A percentile compares a stretch with the other conserved stretches of the same genome.
Conservation (phyloP, 108 stramenopile genomes). For the Stephanodiscus triporus region DNA sequence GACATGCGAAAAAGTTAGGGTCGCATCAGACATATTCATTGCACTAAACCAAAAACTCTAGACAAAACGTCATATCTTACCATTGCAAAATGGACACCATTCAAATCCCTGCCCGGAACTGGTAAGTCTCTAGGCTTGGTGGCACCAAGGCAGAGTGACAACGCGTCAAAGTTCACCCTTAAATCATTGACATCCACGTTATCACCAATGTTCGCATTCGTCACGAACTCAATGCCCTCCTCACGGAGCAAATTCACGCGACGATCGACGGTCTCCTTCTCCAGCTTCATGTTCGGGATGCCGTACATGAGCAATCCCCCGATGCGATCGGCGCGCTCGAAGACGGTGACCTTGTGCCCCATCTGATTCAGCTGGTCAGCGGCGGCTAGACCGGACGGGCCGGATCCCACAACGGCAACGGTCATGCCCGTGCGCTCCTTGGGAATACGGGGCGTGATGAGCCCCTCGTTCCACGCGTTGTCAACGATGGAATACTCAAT, state of each 20-base stretch:
- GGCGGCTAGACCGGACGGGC: constrained; percentile 91
- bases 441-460: constrained; percentile 90
- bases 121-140: constrained; percentile 96
- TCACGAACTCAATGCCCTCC: constrained; percentile 96
- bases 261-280: constrained; percentile 95
- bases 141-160: constrained; percentile 88
- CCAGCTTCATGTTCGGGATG: constrained; percentile 98
- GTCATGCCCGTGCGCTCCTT: constrained; percentile 92
- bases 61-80: constrained; percentile 44
- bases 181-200: constrained; percentile 93
- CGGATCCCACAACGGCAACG: constrained; percentile 94
- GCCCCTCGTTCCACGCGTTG: constrained; percentile 92
- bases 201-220: constrained; percentile 92
- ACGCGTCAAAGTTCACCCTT: constrained; percentile 84
- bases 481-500: constrained; percentile 98
- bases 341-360: constrained; percentile 97
- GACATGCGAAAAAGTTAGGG: constrained; percentile 80
- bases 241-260: constrained; percentile 92
- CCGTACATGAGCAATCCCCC: constrained; percentile 98
- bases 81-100: constrained; percentile 93
- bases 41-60: neutral
- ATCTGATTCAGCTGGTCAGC: constrained; percentile 96
- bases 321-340: constrained; percentile 92
- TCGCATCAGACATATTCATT: neutral
- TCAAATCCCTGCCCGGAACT: constrained; percentile 91